Conservation (phyloP, 2,329 filamentous ascomycete genomes). For the Colletotrichum nymphaeae region DNA sequence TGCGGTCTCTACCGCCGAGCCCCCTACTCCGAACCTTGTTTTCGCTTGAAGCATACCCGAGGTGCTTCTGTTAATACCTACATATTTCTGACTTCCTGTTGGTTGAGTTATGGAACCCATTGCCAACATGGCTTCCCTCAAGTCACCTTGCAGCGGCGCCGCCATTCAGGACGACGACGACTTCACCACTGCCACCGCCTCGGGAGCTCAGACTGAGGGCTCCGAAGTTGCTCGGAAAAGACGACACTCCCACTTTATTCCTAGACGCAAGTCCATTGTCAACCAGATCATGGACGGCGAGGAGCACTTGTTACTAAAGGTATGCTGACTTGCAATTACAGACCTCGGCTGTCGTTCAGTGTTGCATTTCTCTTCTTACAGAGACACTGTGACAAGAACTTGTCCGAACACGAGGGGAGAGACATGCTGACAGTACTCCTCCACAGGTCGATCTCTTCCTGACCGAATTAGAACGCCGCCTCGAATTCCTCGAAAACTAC, state of each 20-base stretch:
- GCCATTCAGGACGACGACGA: slow-evolving; percentile 48
- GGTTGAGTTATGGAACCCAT: slow-evolving; percentile 31
- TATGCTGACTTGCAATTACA: slow-evolving; percentile 40
- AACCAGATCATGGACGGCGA: slow-evolving; percentile 72
- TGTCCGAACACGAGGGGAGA: too few species aligned
- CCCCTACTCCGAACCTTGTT: background rate
- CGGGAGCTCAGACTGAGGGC: slow-evolving; percentile 52
- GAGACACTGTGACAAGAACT: too few species aligned
- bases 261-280: slow-evolving; percentile 68
- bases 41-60: slow-evolving; percentile 1
- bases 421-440: background rate
- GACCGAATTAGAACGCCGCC: slow-evolving; percentile 83
- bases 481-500: slow-evolving; percentile 91
- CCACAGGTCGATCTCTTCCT: slow-evolving; percentile 81
- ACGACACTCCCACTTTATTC: slow-evolving; percentile 68
- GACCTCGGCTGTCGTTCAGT: background rate
- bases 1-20: slow-evolving; percentile 17
- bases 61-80: background rate
- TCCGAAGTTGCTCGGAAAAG: slow-evolving; percentile 52
- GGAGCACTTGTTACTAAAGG: slow-evolving; percentile 70
- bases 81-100: background rate
- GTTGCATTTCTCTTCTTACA: slow-evolving; percentile 1
- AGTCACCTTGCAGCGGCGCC: slow-evolving; percentile 50
- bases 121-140: slow-evolving; percentile 50
- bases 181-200: slow-evolving; percentile 48